Evolutionary conservation across 2,329 filamentous ascomycete species (phyloP), one percentile per base, ranked within the genome.

Genomic region (Verticillium tricorpus): DNA sequence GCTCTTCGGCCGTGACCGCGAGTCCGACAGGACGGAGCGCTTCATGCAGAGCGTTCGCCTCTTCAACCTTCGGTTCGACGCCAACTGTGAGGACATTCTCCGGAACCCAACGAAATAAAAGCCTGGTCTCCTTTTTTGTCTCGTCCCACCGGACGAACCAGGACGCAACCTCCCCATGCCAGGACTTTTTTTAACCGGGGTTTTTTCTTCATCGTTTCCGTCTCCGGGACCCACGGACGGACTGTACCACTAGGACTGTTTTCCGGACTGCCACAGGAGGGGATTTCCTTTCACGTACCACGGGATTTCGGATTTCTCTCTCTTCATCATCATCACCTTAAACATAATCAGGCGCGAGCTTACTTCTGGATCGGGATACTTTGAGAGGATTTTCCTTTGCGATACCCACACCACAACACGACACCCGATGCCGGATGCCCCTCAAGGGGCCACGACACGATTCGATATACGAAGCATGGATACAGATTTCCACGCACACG

Each of bases 31-130:
- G 76, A 97, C 94, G 2, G 92, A 97, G 81, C 91, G 90, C 76
- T 87, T 97, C 77, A 98, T 98, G 92, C 88, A 91, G 67, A 88
- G 87, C 66, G 89, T 97, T 71, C 86, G 91, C 58, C 82, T 93
- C 39, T 99, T 94, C 92, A 93, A 91, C 75, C 87, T 96, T 78
- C 90, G 94, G 56, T 99, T 97, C 76, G 93, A 97, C 71, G 92
- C 91, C 75, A 97, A 98, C 82, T 97, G 93, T 78, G 92, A 96
- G 71, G 91, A 94, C 32, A 94, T 98, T 68, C 81, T 98, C 64
- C 78, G 78, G 68, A 80, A 82, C 70, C 87, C 87, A 50, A 82
- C 81, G 68, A 76, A 79, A 70, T 88, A 83, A 52, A 45, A 59
- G 22, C 54, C 54, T 34, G 54, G 54, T 56, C 35, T 40, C 40